Base-by-base conservation (phyloP, 2,329 filamentous ascomycete genomes). In the Phialocephala sp. region DNA sequence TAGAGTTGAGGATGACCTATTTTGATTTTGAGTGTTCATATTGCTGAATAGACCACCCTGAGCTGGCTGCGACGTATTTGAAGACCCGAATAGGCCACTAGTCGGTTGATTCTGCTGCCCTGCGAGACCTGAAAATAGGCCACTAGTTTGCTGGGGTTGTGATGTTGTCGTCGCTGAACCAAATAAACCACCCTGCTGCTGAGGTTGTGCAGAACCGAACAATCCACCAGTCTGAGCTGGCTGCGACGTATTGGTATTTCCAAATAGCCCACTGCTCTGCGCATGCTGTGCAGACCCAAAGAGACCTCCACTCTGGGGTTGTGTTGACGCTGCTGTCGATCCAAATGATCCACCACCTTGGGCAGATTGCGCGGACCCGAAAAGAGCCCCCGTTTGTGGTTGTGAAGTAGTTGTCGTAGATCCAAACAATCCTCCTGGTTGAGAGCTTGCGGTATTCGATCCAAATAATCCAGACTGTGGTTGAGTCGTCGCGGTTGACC, bases 341-440 rank as follows among this genome's bases (percentile, higher is more conserved):
- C 77, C 77, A 65, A 79, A 79, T 20, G 79, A 63, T 24, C 75
- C 73, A n/a, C 72, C 71, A 47, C 71, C 69, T 62, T 62, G 68
- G 60, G 65, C 66, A 61, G 73, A 66, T 12, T 69, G 70, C 18
- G 71, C 61, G 27, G 70, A 65, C 59, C 76, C 76, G 64, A 78
- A 78, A 18, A 78, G 59, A 22, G 73, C 72, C 54, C 74, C 73
- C 54, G 71, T 64, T 54, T 69, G 66, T 36, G 72, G 72, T 55
- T 63, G 65, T 18, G 50, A 32, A 35, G 50, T 54, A 35, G 69
- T 65, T 20, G 71, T 59, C 15, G 71, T 52, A 24, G 71, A 66
- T 59, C 77, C 77, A 68, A 79, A 79, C 12, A 79, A 63, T n/a
- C 75, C 73, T 32, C 73, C 72, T 47, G 68, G 60, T 36, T 66